These are phyloP conservation scores for Saturnispora galanensis DNA, from an alignment of 805 yeast genomes.

Conservation along the genomic window DNA sequence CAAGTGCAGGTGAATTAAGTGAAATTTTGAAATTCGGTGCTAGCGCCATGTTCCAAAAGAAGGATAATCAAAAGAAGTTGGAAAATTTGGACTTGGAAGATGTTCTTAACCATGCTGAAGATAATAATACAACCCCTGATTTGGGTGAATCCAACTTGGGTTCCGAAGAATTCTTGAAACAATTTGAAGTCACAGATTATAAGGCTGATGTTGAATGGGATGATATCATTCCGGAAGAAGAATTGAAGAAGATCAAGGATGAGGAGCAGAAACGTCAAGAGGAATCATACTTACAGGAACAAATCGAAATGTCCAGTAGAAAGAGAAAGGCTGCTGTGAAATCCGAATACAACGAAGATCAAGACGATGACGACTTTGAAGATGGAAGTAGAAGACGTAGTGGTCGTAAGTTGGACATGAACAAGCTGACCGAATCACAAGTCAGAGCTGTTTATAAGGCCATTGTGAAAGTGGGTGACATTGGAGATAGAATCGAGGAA, in stretches of 20 bases:
- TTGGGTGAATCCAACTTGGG: slow-evolving; percentile 96
- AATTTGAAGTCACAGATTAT: slow-evolving; percentile 96
- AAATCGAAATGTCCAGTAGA: slow-evolving; percentile 77
- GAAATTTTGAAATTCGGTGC: slow-evolving; percentile 98
- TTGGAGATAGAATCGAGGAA: slow-evolving; percentile 69
- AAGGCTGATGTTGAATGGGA: slow-evolving; percentile 99
- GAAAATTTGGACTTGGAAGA: slow-evolving; percentile 95
- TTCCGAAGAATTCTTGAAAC: slow-evolving; percentile 94
- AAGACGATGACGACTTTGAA: slow-evolving; percentile 33
- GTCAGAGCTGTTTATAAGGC: slow-evolving; percentile 78
- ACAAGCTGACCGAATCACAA: slow-evolving; percentile 71
- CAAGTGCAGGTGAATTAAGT: slow-evolving; percentile 73
- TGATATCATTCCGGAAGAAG: slow-evolving; percentile 95
- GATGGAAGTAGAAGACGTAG: slow-evolving; percentile 24
- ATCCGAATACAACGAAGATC: slow-evolving; percentile 31
- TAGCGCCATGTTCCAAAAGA: slow-evolving; percentile 93
- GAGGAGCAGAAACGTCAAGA: slow-evolving; percentile 83
- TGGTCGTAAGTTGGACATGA: slow-evolving; percentile 31
- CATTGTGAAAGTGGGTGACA: slow-evolving; percentile 71
- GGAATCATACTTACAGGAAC: slow-evolving; percentile 80
- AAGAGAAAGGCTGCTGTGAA: slow-evolving; percentile 61
- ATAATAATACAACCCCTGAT: slow-evolving; percentile 92
- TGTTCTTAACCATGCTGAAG: slow-evolving; percentile 93
- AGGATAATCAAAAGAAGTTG: slow-evolving; percentile 86
- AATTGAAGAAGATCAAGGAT: slow-evolving; percentile 76